Percentiles rank a stretch among this genome's conserved stretches.
Conservation (phyloP, 2,329 filamentous ascomycete genomes). For the Akanthomyces lecanii region DNA sequence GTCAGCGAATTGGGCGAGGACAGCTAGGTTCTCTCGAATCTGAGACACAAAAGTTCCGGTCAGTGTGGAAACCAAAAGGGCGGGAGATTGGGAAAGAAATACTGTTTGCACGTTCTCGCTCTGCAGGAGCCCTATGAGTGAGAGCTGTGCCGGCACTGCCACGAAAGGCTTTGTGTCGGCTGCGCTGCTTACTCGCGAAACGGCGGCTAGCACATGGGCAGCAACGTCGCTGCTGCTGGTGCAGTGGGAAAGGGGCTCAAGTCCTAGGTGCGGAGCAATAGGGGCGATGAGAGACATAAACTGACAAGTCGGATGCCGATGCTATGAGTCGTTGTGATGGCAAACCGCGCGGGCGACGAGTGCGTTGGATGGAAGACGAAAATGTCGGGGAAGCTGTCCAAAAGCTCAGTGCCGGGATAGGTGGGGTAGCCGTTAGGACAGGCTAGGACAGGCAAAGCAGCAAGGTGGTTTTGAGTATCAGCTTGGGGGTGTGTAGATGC, state of each 20-base stretch:
- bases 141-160: not conserved
- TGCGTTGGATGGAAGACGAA: not conserved
- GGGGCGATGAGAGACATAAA: conserved; percentile 9
- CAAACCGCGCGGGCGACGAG: not conserved
- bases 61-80: not conserved
- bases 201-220: not conserved
- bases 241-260: not conserved
- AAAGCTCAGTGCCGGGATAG: not conserved
- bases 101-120: conserved; percentile 13
- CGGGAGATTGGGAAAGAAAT: not conserved
- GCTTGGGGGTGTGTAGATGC: not conserved
- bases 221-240: not conserved
- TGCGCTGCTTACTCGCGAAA: not conserved
- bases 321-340: not conserved
- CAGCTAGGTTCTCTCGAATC: conserved; percentile 2
- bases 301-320: not conserved
- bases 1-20: conserved; percentile 10
- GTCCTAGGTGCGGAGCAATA: not conserved
- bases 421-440: not conserved
- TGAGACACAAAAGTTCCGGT: not conserved
- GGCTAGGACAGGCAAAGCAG: not conserved
- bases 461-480: not conserved
- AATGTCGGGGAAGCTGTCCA: not conserved
- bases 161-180: not conserved
- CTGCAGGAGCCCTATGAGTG: conserved; percentile 9